Base-by-base conservation (phyloP, 768 basidiomycete species). In the Agaricus subrufescens region DNA sequence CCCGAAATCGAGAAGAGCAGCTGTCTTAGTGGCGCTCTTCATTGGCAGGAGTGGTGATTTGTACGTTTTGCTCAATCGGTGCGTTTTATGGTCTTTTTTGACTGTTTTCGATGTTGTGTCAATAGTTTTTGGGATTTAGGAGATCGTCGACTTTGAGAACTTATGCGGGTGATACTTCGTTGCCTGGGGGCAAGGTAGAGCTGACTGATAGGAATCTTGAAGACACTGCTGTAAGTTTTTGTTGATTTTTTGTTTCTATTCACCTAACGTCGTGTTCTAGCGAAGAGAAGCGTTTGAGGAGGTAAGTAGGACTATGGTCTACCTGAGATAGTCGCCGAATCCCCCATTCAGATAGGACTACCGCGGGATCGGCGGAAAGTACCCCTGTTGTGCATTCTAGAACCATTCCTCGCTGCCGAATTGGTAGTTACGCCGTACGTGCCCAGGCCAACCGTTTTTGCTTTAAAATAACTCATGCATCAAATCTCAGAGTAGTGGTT, bases 281-380 rank as follows among this genome's bases (percentile, higher is more conserved):
- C 73, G 94, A 52, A 79, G 93, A 43, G 93, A 95, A 72, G 92
- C 93, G 0, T 94, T 83, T 57, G 94, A 96, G 69, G 94, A 96
- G 82, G 94, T 92, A 54, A 26, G 19, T 34, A 11, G 38, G 37
- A 14, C 12, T 14, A 23, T 14, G 53, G 26, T 19, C 45, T 19
- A 19, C 12, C 39, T 15, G 30, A 19, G 29, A 51, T 45, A 51
- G 34, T 43, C 30, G 37, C 37, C 12, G 31, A 30, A 27, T 6
- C 42, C 50, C 14, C 26, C 40, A 38, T 49, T 46, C 65, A 95
- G 93, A 87, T 95, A 44, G 93, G 93, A n/a, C 75, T 96, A 7
- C 86, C 91, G 1, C 73, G 70, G 29, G 89, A 94, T 68, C 74
- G 75, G 63, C 73, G 71, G 29, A 87, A 85, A 62, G 83, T 89